Evolutionary conservation across 1,284 basidiomycete species (phyloP), one percentile per base, ranked within the genome.

Genomic region (Mycena sp.): DNA sequence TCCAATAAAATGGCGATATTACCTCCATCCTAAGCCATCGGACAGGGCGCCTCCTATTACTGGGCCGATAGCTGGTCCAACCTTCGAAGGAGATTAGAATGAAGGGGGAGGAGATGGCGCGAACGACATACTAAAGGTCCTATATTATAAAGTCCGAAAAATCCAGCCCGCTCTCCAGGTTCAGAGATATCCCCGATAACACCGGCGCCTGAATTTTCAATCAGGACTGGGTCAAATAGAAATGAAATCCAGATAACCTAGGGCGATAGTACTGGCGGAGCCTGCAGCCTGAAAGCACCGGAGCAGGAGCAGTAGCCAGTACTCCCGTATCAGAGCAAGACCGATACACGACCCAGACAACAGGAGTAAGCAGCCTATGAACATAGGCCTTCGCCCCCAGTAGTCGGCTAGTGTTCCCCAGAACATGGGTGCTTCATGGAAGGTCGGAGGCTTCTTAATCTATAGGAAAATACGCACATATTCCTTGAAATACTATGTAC

Each of bases 401-500:
- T 77, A 78, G 71, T 91, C 88, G 37, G 87, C 85, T 7, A 88
- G 68, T 4, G 84, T 80, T 32, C 86, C 88, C 85, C 87, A 90
- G 41, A 89, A 64, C 79, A 88, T 85, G 3, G 87, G 87, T 38
- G 86, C 86, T 88, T 66, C n/a, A n/a, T n/a, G n/a, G n/a, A n/a
- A n/a, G n/a, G n/a, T n/a, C n/a, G n/a, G n/a, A n/a, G n/a, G n/a
- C n/a, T n/a, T n/a, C n/a, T n/a, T n/a, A n/a, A n/a, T n/a, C n/a
- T n/a, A n/a, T n/a, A 44, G 41, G 7, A 35, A 29, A 55, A 35
- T 14, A 70, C 80, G 62, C 67, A 90, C 90, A 83, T 43, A 91
- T 73, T 19, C 88, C 92, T 77, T 94, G 92, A 29, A 93, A 78
- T 38, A 93, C 78, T 84, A 93, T 88, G 74, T 93, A 93, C 65